These are phyloP conservation scores for Akanthomyces lecanii DNA, from an alignment of 2,329 filamentous ascomycete genomes.

Conservation along the genomic window DNA sequence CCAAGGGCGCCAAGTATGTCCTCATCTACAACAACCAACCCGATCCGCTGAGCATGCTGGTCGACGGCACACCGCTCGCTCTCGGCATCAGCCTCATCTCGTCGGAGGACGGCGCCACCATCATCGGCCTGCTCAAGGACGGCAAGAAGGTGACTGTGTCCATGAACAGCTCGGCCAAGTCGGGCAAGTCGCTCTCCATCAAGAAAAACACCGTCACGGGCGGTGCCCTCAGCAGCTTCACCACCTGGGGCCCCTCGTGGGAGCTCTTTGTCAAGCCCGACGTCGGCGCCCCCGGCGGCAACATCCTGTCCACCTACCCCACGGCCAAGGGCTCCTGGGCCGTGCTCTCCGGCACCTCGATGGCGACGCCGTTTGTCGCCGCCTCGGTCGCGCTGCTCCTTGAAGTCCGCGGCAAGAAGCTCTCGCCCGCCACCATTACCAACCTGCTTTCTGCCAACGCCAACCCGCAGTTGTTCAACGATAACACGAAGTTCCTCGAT, in stretches of 20 bases:
- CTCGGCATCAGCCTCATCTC: slow-evolving; percentile 40
- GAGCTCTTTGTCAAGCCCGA: slow-evolving; percentile 55
- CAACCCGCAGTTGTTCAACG: slow-evolving; percentile 46
- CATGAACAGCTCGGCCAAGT: slow-evolving; percentile 39
- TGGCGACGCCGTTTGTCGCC: slow-evolving; percentile 55
- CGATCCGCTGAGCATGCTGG: slow-evolving; percentile 31
- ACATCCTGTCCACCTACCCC: slow-evolving; percentile 56
- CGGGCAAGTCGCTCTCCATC: slow-evolving; percentile 29
- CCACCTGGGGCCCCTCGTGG: slow-evolving; percentile 58
- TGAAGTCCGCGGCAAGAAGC: slow-evolving; percentile 47
- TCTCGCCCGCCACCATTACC: slow-evolving; percentile 47
- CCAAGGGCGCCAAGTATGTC: slow-evolving; percentile 55
- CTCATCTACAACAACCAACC: slow-evolving; percentile 56
- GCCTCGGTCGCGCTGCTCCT: slow-evolving; percentile 52
- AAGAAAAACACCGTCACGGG: slow-evolving; percentile 41
- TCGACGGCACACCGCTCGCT: slow-evolving; percentile 29
- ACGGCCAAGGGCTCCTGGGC: slow-evolving; percentile 43
- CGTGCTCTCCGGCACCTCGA: slow-evolving; percentile 54
- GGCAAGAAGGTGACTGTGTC: slow-evolving; percentile 41
- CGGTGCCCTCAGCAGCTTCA: slow-evolving; percentile 50
- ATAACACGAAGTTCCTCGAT: slow-evolving; percentile 32
- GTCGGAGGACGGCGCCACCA: slow-evolving; percentile 37
- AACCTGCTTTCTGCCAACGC: slow-evolving; percentile 47
- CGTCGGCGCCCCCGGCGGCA: slow-evolving; percentile 51
- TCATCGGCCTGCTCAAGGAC: slow-evolving; percentile 40